Percentiles rank a stretch among this genome's conserved stretches.
phyloP scores from a whole-genome alignment of 305 asterid genomes.

The Euphrasia arctica region DNA sequence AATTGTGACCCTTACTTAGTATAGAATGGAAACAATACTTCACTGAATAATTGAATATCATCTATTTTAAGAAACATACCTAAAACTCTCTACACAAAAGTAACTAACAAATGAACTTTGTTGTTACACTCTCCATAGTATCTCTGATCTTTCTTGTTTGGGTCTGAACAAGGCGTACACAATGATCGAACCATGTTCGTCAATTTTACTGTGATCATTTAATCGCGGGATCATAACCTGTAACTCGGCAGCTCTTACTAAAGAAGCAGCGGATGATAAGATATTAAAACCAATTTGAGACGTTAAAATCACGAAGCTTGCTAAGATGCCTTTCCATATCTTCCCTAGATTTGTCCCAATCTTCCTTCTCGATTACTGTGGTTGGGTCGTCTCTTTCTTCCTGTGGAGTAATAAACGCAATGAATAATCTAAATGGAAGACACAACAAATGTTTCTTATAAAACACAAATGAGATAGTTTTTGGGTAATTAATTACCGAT shows the following conservation, averaged over 20 bases:
- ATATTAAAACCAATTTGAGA: conserved; percentile 78
- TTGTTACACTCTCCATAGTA: too few species aligned
- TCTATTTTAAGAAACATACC: too few species aligned
- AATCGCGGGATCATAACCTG: background rate
- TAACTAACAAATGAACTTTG: too few species aligned
- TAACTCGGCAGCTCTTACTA: too few species aligned
- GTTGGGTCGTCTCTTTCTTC: conserved; percentile 74
- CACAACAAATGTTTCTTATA: background rate
- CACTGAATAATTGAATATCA: too few species aligned
- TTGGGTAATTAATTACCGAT: conserved; percentile 43
- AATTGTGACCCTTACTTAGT: too few species aligned
- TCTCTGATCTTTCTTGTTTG: too few species aligned
- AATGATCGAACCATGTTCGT: too few species aligned
- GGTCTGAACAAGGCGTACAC: too few species aligned
- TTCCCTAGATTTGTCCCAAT: conserved; percentile 63
- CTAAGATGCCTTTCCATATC: conserved; percentile 89
- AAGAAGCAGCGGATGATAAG: background rate
- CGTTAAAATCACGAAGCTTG: conserved; percentile 73
- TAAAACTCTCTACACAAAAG: too few species aligned
- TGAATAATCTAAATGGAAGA: conserved; percentile 5
- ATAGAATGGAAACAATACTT: too few species aligned
- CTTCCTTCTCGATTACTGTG: conserved; percentile 75
- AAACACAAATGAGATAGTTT: background rate
- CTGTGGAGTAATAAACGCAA: conserved; percentile 31
- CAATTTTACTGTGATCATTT: background rate